These are phyloP conservation scores for Kwoniella pini DNA, from an alignment of 768 basidiomycete genomes.

Conservation along the genomic window DNA sequence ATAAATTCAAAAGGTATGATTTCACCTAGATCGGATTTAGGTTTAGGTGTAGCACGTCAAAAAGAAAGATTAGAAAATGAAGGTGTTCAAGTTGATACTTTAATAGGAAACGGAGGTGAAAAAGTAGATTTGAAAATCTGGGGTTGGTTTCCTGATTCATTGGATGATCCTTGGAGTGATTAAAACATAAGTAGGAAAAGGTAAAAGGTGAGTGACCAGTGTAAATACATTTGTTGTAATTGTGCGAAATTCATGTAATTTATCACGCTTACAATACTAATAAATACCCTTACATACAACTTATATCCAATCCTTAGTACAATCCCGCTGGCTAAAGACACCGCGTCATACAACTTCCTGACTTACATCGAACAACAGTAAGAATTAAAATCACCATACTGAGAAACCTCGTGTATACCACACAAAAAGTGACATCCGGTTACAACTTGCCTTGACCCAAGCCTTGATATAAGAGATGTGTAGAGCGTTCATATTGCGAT, in stretches of 20 bases:
- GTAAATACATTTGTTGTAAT: no score
- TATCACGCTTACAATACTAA: no score
- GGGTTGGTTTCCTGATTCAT: slow-evolving; percentile 54
- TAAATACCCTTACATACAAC: not conserved
- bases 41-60: slow-evolving; percentile 74
- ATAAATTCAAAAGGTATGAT: slow-evolving; percentile 51
- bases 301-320: not conserved
- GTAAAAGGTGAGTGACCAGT: no score
- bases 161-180: slow-evolving; percentile 1
- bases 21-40: slow-evolving; percentile 81
- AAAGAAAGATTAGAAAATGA: slow-evolving; percentile 74
- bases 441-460: slow-evolving; percentile 20
- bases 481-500: slow-evolving; percentile 46
- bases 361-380: no score
- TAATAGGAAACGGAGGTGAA: slow-evolving; percentile 60
- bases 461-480: slow-evolving; percentile 38
- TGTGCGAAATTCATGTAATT: no score
- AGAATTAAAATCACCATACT: no score
- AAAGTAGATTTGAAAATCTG: slow-evolving; percentile 59
- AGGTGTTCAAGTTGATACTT: slow-evolving; percentile 71
- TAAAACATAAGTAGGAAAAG: no score
- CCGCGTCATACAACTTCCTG: no score
- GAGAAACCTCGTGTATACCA: no score
- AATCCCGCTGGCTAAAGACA: no score
- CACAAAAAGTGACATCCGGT: not conserved